phyloP scores from a whole-genome alignment of 164 flowering plant genomes.

The Liriodendron chinense region DNA sequence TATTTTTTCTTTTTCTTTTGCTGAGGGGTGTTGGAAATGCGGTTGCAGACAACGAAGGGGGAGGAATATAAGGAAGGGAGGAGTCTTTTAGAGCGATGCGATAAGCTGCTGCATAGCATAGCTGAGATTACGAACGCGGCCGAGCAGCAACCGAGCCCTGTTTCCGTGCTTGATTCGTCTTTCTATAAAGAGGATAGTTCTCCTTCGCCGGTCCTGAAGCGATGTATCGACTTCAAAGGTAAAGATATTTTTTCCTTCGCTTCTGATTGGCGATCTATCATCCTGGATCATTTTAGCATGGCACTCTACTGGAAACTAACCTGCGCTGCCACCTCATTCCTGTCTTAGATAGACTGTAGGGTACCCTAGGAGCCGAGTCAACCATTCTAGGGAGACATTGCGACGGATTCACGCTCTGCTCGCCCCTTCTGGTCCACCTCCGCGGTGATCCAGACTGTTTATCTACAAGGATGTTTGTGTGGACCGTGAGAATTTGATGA shows the following conservation, averaged over 20 bases:
- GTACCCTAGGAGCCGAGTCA: too few species aligned
- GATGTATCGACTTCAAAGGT: slow-evolving; percentile 72
- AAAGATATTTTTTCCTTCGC: not conserved
- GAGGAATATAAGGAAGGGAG: slow-evolving; percentile 67
- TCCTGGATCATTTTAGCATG: not conserved
- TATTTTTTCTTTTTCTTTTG: not conserved
- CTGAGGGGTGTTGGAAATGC: not conserved
- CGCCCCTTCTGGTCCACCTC: too few species aligned
- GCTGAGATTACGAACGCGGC: slow-evolving; percentile 53
- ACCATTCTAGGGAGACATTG: too few species aligned
- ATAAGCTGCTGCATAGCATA: slow-evolving; percentile 82
- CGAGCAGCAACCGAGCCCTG: slow-evolving; percentile 89
- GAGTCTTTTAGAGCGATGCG: slow-evolving; percentile 73
- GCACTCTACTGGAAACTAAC: too few species aligned
- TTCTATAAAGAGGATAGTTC: slow-evolving; percentile 74
- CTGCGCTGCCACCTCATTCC: too few species aligned
- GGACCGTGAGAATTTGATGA: too few species aligned
- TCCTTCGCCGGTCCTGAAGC: slow-evolving; percentile 75
- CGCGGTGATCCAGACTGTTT: too few species aligned
- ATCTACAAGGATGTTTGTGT: too few species aligned
- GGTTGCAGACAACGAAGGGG: slow-evolving; percentile 42
- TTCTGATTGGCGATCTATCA: not conserved
- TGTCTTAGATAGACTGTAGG: too few species aligned
- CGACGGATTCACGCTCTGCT: too few species aligned
- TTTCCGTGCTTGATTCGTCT: slow-evolving; percentile 87